A percentile compares a stretch with the other conserved stretches of the same genome.
phyloP scores from a whole-genome alignment of 179 eudicot genomes.

The Gypsophila paniculata region DNA sequence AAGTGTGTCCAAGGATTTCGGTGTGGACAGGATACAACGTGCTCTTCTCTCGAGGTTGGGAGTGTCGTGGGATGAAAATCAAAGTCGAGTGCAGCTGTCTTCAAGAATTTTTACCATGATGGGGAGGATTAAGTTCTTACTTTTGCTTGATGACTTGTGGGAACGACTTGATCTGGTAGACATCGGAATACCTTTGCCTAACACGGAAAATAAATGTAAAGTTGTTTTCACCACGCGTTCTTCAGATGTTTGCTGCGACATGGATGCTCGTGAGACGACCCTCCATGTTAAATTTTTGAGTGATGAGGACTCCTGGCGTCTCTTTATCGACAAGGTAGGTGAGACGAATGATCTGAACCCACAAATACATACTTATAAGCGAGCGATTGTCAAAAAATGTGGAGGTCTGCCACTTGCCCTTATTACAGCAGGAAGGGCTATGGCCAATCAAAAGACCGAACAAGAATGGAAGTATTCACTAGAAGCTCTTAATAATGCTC shows the following conservation, averaged over 20 bases:
- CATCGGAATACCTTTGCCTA: slow-evolving; percentile 27
- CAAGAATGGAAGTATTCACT: slow-evolving; percentile 29
- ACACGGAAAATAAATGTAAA: slow-evolving; percentile 23
- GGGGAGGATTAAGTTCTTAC: slow-evolving; percentile 28
- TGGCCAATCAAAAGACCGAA: slow-evolving; percentile 26
- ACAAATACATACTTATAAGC: slow-evolving; percentile 18
- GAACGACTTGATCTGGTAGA: slow-evolving; percentile 19
- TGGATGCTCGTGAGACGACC: slow-evolving; percentile 25
- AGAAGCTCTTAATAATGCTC: slow-evolving; percentile 23
- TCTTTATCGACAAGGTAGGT: slow-evolving; percentile 22
- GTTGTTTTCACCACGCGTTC: slow-evolving; percentile 28
- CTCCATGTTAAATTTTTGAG: slow-evolving; percentile 25
- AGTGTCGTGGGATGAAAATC: slow-evolving; percentile 20
- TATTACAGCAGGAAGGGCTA: slow-evolving; percentile 28
- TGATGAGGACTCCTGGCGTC: slow-evolving; percentile 26
- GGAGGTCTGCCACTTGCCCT: slow-evolving; percentile 31
- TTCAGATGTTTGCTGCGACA: slow-evolving; percentile 24
- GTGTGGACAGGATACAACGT: slow-evolving; percentile 19
- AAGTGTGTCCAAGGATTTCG: slow-evolving; percentile 26
- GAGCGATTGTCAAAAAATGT: slow-evolving; percentile 24
- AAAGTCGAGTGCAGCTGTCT: slow-evolving; percentile 12
- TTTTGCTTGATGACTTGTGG: slow-evolving; percentile 30
- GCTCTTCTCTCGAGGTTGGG: slow-evolving; percentile 24
- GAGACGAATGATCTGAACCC: background rate
- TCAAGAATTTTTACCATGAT: slow-evolving; percentile 20